These are phyloP conservation scores for Dissoconium aciculare DNA, from an alignment of 2,329 filamentous ascomycete species.

Conservation along the genomic window DNA sequence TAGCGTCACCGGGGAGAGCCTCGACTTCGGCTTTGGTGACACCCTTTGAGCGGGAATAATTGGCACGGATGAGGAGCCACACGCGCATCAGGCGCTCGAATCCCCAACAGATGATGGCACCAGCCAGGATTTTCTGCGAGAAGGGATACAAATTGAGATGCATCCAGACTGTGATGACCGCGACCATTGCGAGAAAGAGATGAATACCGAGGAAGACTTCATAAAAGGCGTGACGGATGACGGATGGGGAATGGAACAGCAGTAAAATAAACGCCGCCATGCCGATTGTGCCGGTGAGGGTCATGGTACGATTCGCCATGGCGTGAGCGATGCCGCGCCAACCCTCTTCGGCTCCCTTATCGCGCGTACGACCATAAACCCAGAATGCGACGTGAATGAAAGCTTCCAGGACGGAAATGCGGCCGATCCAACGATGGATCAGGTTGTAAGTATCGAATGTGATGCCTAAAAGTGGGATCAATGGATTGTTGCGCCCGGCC, in stretches of 20 bases:
- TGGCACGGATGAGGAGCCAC: slow-evolving; percentile 47
- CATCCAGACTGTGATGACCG: slow-evolving; percentile 51
- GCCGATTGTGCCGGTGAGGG: slow-evolving; percentile 49
- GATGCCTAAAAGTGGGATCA: slow-evolving; percentile 56
- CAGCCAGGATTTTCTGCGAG: slow-evolving; percentile 48
- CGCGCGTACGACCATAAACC: slow-evolving; percentile 32
- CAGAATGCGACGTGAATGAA: slow-evolving; percentile 51
- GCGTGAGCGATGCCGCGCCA: slow-evolving; percentile 34
- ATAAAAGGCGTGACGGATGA: slow-evolving; percentile 63
- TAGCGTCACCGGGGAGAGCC: slow-evolving; percentile 60
- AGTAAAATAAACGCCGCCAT: slow-evolving; percentile 48
- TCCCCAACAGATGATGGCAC: slow-evolving; percentile 51
- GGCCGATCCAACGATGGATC: slow-evolving; percentile 65
- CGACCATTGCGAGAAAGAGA: slow-evolving; percentile 46
- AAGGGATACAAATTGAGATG: slow-evolving; percentile 41
- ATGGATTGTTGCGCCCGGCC: slow-evolving; percentile 62
- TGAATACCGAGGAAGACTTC: slow-evolving; percentile 63
- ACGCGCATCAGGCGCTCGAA: slow-evolving; percentile 48
- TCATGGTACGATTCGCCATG: slow-evolving; percentile 32
- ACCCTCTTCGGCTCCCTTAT: slow-evolving; percentile 27
- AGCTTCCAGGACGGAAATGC: slow-evolving; percentile 57
- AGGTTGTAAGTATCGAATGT: slow-evolving; percentile 75
- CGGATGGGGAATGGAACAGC: slow-evolving; percentile 52
- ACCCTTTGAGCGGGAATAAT: slow-evolving; percentile 42
- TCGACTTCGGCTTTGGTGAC: slow-evolving; percentile 57